A percentile compares a stretch with the other conserved stretches of the same genome.
These are phyloP conservation scores for Fusarium robinianum DNA, from an alignment of 2,329 filamentous ascomycete genomes.

Conservation along the genomic window DNA sequence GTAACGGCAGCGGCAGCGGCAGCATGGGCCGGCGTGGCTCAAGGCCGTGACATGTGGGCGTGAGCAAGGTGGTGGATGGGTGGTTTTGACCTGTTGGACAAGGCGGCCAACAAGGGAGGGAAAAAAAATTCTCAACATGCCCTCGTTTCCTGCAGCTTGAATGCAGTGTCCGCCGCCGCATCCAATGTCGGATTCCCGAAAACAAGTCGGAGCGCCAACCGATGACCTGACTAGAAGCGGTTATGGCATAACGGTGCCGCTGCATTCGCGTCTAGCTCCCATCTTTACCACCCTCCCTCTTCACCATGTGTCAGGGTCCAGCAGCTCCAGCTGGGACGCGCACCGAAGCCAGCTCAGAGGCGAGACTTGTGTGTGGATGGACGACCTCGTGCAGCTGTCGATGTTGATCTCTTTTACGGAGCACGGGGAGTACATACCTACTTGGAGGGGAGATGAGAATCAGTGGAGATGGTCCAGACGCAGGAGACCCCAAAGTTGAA, in stretches of 20 bases:
- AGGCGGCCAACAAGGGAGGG: conserved; percentile 1
- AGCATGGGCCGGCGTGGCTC: conserved; percentile 7
- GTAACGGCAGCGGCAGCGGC: conserved; percentile 3
- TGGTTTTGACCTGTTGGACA: conserved; percentile 18
- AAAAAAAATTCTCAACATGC: conserved; percentile 5
- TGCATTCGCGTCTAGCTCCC: conserved; percentile 3
- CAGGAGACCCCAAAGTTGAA: conserved; percentile 24
- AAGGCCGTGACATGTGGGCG: conserved; percentile 3
- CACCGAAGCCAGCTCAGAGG: not conserved
- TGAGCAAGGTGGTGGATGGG: conserved; percentile 9
- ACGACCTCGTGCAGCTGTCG: not conserved
- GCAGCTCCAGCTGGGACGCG: no score
- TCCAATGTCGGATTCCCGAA: conserved; percentile 18
- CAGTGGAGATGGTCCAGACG: conserved; percentile 19
- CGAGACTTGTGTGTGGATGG: conserved; percentile 1
- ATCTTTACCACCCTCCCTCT: no score
- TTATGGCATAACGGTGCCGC: not conserved
- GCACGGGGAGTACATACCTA: no score
- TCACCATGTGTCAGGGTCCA: conserved; percentile 3
- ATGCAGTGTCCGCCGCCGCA: conserved; percentile 4
- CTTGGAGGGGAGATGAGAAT: conserved; percentile 2
- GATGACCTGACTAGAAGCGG: conserved; percentile 14
- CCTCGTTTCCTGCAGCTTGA: conserved; percentile 2
- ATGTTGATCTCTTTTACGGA: conserved; percentile 11
- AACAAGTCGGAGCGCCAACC: conserved; percentile 27